A percentile compares a stretch with the other conserved stretches of the same genome.
phyloP scores from a whole-genome alignment of 2,329 filamentous ascomycete species.

The Nemania diffusa region DNA sequence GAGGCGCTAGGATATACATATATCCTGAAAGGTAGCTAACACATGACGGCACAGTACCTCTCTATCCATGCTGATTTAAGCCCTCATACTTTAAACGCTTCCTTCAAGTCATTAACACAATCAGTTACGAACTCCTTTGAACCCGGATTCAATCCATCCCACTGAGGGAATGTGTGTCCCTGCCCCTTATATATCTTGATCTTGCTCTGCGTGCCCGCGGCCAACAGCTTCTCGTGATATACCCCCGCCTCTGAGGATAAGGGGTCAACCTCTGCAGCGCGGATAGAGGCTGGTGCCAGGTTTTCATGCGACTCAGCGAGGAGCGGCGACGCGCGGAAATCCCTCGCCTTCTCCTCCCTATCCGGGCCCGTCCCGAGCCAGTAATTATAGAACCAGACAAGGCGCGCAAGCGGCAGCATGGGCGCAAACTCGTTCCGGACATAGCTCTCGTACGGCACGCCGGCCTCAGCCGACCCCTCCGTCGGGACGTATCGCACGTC shows the following conservation, averaged over 20 bases:
- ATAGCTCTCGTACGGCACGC: slow-evolving; percentile 50
- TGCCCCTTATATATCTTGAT: slow-evolving; percentile 52
- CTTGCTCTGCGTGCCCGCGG: slow-evolving; percentile 48
- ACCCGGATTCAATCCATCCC: slow-evolving; percentile 49
- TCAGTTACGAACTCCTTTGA: slow-evolving; percentile 49
- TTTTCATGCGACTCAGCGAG: slow-evolving; percentile 48
- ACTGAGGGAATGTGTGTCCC: slow-evolving; percentile 52
- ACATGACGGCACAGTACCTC: too few relatives aligned
- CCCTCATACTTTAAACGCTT: slow-evolving; percentile 39
- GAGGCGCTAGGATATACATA: too few relatives aligned
- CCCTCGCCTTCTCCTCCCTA: slow-evolving; percentile 43
- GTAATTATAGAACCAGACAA: slow-evolving; percentile 53
- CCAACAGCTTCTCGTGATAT: slow-evolving; percentile 49
- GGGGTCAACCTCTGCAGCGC: slow-evolving; percentile 50
- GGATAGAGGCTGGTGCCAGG: slow-evolving; percentile 50
- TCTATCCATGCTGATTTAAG: not conserved
- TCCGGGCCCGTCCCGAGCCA: slow-evolving; percentile 51
- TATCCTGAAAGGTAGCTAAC: too few relatives aligned
- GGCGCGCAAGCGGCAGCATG: slow-evolving; percentile 49
- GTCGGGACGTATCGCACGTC: slow-evolving; percentile 50
- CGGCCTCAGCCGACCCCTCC: slow-evolving; percentile 43
- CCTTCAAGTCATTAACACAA: slow-evolving; percentile 47
- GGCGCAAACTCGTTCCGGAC: slow-evolving; percentile 49
- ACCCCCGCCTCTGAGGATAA: slow-evolving; percentile 48
- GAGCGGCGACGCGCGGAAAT: slow-evolving; percentile 51